Conservation (phyloP, 2,329 filamentous ascomycete species). For the Coniella lustricola region DNA sequence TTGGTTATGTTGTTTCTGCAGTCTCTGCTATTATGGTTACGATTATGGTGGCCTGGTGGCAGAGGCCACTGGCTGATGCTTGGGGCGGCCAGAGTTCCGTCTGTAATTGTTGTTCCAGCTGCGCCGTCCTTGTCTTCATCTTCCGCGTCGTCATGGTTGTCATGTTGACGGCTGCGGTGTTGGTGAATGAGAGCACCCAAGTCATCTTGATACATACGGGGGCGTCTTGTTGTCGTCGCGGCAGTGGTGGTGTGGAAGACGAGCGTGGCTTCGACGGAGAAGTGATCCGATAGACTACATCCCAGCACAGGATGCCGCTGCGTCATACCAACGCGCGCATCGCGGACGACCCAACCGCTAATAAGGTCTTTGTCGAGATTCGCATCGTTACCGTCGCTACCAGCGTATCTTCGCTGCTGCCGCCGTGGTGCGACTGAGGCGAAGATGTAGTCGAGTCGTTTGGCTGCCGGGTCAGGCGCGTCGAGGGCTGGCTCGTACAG, state of each 20-base stretch:
- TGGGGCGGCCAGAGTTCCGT: slow-evolving; percentile 18
- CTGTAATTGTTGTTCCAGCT: background rate
- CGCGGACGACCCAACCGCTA: slow-evolving; percentile 60
- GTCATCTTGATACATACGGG: too few relatives aligned
- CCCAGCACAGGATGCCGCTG: slow-evolving; percentile 71
- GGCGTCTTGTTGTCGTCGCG: slow-evolving; percentile 2
- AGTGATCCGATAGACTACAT: slow-evolving; percentile 91
- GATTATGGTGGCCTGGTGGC: slow-evolving; percentile 14
- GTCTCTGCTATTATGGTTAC: background rate
- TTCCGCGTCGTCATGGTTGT: background rate
- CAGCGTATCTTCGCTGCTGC: too few relatives aligned
- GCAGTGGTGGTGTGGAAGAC: slow-evolving; percentile 37
- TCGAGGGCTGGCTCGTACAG: slow-evolving; percentile 54
- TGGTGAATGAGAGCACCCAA: too few relatives aligned
- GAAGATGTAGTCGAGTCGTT: slow-evolving; percentile 93
- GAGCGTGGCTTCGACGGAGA: slow-evolving; percentile 79
- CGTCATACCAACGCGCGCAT: slow-evolving; percentile 69
- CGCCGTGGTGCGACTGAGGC: slow-evolving; percentile 46
- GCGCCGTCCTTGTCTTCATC: background rate
- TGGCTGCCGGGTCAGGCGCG: slow-evolving; percentile 65
- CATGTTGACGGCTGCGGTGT: too few relatives aligned
- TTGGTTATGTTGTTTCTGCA: slow-evolving; percentile 7
- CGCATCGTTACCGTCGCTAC: background rate
- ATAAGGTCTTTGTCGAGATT: slow-evolving; percentile 21
- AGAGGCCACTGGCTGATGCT: slow-evolving; percentile 11